Conservation (phyloP, 305 asterid genomes). For the Fraxinus floribunda region DNA sequence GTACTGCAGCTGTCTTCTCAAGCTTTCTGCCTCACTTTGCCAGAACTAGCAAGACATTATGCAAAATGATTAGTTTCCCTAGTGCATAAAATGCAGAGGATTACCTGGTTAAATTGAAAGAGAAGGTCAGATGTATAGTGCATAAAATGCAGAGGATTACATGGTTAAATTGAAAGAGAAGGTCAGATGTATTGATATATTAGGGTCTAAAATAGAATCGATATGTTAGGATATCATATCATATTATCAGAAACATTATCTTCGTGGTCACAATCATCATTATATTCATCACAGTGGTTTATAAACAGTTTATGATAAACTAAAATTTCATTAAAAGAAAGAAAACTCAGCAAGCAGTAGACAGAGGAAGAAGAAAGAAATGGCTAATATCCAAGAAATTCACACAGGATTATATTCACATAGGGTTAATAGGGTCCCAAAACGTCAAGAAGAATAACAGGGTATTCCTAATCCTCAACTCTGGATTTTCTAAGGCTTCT, state of each 20-base stretch:
- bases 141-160: no score
- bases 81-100: background rate
- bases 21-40: slow-evolving; percentile 41
- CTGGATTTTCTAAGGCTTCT: background rate
- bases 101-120: background rate
- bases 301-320: background rate
- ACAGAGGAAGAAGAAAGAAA: background rate
- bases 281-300: background rate
- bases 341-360: background rate
- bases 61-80: background rate
- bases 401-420: background rate
- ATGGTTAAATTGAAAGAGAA: background rate
- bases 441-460: background rate
- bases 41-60: slow-evolving; percentile 31
- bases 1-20: slow-evolving; percentile 39
- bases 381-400: background rate
- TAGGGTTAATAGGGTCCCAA: background rate
- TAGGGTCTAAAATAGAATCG: background rate
- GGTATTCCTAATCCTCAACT: background rate
- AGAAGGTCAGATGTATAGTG: background rate
- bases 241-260: background rate
- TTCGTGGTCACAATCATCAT: background rate
- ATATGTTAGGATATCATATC: background rate
- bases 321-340: background rate
- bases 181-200: background rate